Conservation (phyloP, 78 protist genomes). For the Tieghemostelium lacteum region DNA sequence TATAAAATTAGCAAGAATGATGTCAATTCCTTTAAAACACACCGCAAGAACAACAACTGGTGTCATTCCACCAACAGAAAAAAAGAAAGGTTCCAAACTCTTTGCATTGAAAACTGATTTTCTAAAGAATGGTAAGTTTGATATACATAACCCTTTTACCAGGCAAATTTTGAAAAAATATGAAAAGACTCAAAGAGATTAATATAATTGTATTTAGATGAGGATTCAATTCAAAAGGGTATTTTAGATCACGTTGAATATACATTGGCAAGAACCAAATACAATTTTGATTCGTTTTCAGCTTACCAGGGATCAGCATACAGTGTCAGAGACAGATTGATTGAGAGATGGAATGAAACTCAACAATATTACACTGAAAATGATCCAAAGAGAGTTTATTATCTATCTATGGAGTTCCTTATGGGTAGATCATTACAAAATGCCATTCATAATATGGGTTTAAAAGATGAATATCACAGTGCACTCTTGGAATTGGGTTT, state of each 20-base stretch:
- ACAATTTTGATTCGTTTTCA: conserved; percentile 77
- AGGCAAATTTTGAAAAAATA: no score
- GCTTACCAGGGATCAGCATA: conserved; percentile 88
- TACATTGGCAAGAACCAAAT: conserved; percentile 87
- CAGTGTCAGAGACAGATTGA: conserved; percentile 84
- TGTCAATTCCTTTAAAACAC: conserved; percentile 68
- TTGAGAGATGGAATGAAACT: conserved; percentile 88
- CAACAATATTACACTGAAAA: conserved; percentile 72
- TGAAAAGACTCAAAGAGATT: not conserved
- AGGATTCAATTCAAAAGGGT: conserved; percentile 79
- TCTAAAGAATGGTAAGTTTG: conserved; percentile 58
- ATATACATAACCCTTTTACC: no score
- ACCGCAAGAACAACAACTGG: conserved; percentile 79
- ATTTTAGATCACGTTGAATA: conserved; percentile 87
- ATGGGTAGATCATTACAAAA: conserved; percentile 93
- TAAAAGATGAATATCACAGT: conserved; percentile 80
- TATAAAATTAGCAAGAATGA: not conserved
- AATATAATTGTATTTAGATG: conserved; percentile 17
- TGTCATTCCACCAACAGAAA: conserved; percentile 80
- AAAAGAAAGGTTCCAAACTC: conserved; percentile 65
- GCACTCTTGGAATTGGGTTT: conserved; percentile 84
- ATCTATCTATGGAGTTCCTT: conserved; percentile 95
- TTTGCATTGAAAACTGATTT: conserved; percentile 73
- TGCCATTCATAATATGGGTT: conserved; percentile 86
- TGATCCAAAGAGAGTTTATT: conserved; percentile 91